A percentile compares a stretch with the other conserved stretches of the same genome.
These are phyloP conservation scores for Torulaspora pretoriensis DNA, from an alignment of 1,139 yeast genomes.

Conservation along the genomic window DNA sequence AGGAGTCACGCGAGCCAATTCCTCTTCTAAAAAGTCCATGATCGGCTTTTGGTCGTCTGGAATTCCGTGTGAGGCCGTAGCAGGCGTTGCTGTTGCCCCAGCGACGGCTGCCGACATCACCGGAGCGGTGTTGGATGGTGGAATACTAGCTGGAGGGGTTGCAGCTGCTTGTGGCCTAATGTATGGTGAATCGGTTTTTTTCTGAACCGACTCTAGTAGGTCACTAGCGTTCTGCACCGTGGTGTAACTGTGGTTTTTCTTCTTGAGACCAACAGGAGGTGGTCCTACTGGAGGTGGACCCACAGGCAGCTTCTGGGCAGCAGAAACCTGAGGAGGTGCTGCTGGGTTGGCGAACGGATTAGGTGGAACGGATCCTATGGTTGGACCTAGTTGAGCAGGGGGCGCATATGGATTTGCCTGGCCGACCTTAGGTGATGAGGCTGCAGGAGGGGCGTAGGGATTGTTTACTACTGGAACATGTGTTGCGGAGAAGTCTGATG, in stretches of 20 bases:
- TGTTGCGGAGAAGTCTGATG: constrained; percentile 13
- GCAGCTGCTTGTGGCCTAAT: constrained; percentile 7
- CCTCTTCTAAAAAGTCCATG: constrained; percentile 49
- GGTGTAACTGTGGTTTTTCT: constrained; percentile 21
- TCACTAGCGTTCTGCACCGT: constrained; percentile 25
- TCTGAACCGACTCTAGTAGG: constrained; percentile 24
- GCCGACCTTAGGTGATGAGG: constrained; percentile 3
- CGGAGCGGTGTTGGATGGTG: constrained; percentile 14
- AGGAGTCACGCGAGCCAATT: constrained; percentile 63
- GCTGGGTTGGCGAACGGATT: constrained; percentile 18
- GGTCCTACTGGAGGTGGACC: constrained; percentile 23
- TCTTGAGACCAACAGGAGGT: constrained; percentile 25
- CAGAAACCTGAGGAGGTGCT: constrained; percentile 9
- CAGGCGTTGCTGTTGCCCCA: constrained; percentile 1
- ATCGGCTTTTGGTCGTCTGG: constrained; percentile 58
- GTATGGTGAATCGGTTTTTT: constrained; percentile 12
- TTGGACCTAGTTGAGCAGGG: constrained; percentile 18
- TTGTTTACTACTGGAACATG: constrained; percentile 9
- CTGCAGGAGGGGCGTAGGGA: constrained; percentile 22
- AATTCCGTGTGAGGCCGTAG: constrained; percentile 36
- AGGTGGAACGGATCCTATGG: constrained; percentile 18
- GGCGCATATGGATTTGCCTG: constrained; percentile 41
- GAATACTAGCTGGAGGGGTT: constrained; percentile 7
- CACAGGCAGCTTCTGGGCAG: constrained; percentile 4
- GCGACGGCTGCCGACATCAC: constrained; percentile 10